Conservation (phyloP, 805 yeast species). For the Cyberlindnera amylophila region DNA sequence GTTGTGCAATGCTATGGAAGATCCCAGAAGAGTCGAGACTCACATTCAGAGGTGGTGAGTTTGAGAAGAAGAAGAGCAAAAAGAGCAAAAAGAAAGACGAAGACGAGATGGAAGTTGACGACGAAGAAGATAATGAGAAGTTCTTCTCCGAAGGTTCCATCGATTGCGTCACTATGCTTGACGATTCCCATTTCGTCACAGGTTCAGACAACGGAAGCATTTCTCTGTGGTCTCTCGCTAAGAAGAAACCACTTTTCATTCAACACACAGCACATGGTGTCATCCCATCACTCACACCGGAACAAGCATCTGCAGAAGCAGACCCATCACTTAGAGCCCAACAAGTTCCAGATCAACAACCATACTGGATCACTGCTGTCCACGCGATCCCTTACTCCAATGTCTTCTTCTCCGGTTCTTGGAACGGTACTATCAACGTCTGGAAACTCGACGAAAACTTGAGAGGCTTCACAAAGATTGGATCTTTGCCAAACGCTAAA, state of each 20-base stretch:
- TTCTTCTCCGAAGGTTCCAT: slow-evolving; percentile 79
- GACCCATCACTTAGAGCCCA: slow-evolving; percentile 31
- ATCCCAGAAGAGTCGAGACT: slow-evolving; percentile 92
- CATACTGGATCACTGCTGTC: slow-evolving; percentile 82
- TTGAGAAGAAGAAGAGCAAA: slow-evolving; percentile 34
- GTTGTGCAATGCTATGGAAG: slow-evolving; percentile 95
- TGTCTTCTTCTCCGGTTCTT: slow-evolving; percentile 82
- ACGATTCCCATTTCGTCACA: slow-evolving; percentile 88
- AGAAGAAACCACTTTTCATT: slow-evolving; percentile 80
- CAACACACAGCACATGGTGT: slow-evolving; percentile 76
- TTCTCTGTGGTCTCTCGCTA: slow-evolving; percentile 84
- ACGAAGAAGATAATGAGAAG: slow-evolving; percentile 31
- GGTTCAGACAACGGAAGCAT: slow-evolving; percentile 94
- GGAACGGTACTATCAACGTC: slow-evolving; percentile 70
- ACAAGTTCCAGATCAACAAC: slow-evolving; percentile 69
- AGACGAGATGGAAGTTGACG: slow-evolving; percentile 30
- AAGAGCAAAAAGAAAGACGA: slow-evolving; percentile 29
- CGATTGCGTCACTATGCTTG: slow-evolving; percentile 87
- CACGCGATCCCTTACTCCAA: slow-evolving; percentile 83
- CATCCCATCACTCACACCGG: slow-evolving; percentile 44
- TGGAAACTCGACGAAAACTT: slow-evolving; percentile 73
- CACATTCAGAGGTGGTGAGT: slow-evolving; percentile 89
- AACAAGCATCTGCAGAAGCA: slow-evolving; percentile 52
- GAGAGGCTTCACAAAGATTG: slow-evolving; percentile 56
- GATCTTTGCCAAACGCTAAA: slow-evolving; percentile 52